Percentiles rank a stretch among this genome's conserved stretches.
Conservation (phyloP, 2,329 filamentous ascomycete genomes). For the Paecilomyces sp. region DNA sequence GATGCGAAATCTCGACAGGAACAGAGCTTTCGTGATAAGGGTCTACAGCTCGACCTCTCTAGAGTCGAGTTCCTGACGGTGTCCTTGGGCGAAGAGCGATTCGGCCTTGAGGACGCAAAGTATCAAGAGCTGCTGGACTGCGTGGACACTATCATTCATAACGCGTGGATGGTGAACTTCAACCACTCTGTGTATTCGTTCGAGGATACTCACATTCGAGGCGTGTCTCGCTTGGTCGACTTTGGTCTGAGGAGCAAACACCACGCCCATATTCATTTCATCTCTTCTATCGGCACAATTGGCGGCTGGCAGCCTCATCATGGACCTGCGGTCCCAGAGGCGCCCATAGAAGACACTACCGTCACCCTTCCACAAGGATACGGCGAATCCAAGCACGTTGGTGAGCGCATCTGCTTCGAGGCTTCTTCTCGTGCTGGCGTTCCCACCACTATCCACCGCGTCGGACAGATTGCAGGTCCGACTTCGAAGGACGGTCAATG, state of each 20-base stretch:
- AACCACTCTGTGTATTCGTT: slow-evolving; percentile 20
- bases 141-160: slow-evolving; percentile 20
- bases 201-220: slow-evolving; percentile 16
- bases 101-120: slow-evolving; percentile 10
- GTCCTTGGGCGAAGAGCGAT: slow-evolving; percentile 10
- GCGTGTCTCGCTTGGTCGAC: slow-evolving; percentile 8
- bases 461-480: slow-evolving; percentile 29
- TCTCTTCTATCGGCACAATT: neutral
- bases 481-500: slow-evolving; percentile 39
- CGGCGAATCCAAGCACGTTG: slow-evolving; percentile 28
- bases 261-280: slow-evolving; percentile 2
- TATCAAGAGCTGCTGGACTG: slow-evolving; percentile 7
- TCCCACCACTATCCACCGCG: slow-evolving; percentile 17
- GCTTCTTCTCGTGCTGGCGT: slow-evolving; percentile 15
- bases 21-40: slow-evolving; percentile 31
- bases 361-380: slow-evolving; percentile 18
- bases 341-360: too few relatives aligned
- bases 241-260: too few relatives aligned
- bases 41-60: slow-evolving; percentile 13
- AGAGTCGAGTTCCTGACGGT: slow-evolving; percentile 28
- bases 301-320: too few relatives aligned
- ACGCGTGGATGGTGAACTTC: slow-evolving; percentile 26
- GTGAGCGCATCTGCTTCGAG: slow-evolving; percentile 38
- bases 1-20: slow-evolving; percentile 29
- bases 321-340: too few relatives aligned